Evolutionary conservation across 495 filamentous ascomycete species (phyloP).

Genomic region (Aspergillus saccharolyticus): DNA sequence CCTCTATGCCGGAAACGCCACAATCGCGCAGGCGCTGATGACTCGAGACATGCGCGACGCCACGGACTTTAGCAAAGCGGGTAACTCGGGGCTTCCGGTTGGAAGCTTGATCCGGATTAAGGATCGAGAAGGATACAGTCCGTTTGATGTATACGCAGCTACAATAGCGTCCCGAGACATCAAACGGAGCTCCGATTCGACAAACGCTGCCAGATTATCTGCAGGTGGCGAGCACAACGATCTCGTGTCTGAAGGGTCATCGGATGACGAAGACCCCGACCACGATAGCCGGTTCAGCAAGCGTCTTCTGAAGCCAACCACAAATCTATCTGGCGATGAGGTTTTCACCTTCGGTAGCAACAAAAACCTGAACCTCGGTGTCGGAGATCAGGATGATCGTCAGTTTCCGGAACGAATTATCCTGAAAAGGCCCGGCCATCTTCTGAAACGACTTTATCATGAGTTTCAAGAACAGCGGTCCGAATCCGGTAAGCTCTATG

Average conservation of each 20-base stretch:
- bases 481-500: constrained; percentile 23
- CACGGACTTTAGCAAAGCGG: constrained; percentile 43
- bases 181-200: constrained; percentile 25
- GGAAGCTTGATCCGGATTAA: constrained; percentile 86
- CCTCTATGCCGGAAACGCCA: constrained; percentile 86
- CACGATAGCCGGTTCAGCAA: constrained; percentile 26
- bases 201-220: constrained; percentile 15
- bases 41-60: constrained; percentile 66
- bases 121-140: constrained; percentile 89
- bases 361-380: constrained; percentile 86
- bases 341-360: constrained; percentile 92
- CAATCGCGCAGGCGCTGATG: constrained; percentile 75
- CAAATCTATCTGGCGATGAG: constrained; percentile 66
- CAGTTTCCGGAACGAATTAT: constrained; percentile 82
- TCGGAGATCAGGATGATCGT: constrained; percentile 88
- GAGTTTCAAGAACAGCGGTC: constrained; percentile 46
- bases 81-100: constrained; percentile 43
- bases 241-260: constrained; percentile 30
- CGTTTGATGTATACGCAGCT: constrained; percentile 83
- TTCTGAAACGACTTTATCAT: constrained; percentile 63
- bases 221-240: constrained; percentile 31
- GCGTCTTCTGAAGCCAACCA: constrained; percentile 24
- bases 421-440: constrained; percentile 73
- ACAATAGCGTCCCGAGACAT: constrained; percentile 64
- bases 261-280: constrained; percentile 32